Evolutionary conservation across 2,329 filamentous ascomycete genomes (phyloP), one percentile per base, ranked within the genome.

Genomic region (Venturia aucupariae): DNA sequence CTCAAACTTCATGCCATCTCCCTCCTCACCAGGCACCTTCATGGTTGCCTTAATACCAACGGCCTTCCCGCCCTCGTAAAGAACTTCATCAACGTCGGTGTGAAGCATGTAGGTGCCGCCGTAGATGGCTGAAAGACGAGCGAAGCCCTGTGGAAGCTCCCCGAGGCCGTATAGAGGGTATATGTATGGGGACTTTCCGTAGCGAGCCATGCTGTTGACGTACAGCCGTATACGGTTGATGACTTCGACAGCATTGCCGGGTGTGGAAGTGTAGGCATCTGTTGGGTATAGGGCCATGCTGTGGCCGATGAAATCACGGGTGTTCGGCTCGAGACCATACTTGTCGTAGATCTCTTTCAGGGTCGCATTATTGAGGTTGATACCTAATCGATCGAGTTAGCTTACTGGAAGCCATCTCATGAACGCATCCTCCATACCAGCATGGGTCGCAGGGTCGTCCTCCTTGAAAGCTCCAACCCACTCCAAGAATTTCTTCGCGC

Each of bases 321-420:
- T 99, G 66, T 86, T 83, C 27, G 88, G 74, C 80, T 99, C 94
- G 67, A 99, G 88, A 65, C 92, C 90, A 71, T 96, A 99, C 78
- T 97, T 97, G 80, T 97, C 92, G 74, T 95, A 99, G 44, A 99
- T 90, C n/a, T 97, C 93, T 83, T 91, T 95, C 92, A 97, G 96
- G 66, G 90, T 93, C 80, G 84, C 88, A 66, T 79, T 83, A 72
- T 82, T 82, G 68, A 99, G 81, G 77, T 94, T 87, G 69, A 97
- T 84, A 66, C 92, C 93, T 79, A 65, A 10, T 5, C 24, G 44
- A 39, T 8, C n/a, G 15, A 19, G 54, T 55, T 63, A 60, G 27
- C 30, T 32, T 59, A 10, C 24, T 35, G 61, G 30, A 13, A 42
- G 3, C 62, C 35, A 27, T 22, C 19, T 39, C 4, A 13, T 42